A percentile compares a stretch with the other conserved stretches of the same genome.
These are phyloP conservation scores for Globisporangium carolinianum DNA, from an alignment of 352 stramenopile species.

Conservation along the genomic window DNA sequence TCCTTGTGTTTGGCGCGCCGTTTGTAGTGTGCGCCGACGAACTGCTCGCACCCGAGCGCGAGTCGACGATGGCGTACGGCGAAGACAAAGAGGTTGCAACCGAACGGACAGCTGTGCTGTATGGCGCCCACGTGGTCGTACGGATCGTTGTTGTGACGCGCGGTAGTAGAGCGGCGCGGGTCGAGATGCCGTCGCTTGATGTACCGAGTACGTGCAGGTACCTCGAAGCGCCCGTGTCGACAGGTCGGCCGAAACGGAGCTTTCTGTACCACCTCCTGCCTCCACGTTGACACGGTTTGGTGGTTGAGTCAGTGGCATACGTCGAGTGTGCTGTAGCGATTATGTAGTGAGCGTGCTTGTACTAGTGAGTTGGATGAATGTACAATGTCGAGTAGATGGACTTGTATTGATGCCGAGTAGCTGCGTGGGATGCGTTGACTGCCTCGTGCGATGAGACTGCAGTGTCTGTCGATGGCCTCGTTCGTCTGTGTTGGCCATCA, in stretches of 20 bases:
- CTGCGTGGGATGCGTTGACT: too few species aligned
- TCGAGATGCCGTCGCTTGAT: neutral
- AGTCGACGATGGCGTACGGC: neutral
- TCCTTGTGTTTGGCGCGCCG: conserved; percentile 22
- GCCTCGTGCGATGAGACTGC: too few species aligned
- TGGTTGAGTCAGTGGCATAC: too few species aligned
- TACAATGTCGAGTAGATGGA: too few species aligned
- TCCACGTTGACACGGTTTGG: neutral
- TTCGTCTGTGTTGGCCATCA: too few species aligned
- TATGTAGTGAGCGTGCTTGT: too few species aligned
- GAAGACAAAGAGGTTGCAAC: neutral
- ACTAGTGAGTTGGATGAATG: too few species aligned
- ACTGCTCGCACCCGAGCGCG: neutral
- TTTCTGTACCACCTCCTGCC: conserved; percentile 7
- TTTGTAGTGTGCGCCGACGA: conserved; percentile 30
- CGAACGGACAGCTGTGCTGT: neutral
- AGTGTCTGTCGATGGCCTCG: too few species aligned
- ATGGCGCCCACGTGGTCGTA: neutral
- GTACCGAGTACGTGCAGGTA: conserved; percentile 1
- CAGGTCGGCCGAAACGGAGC: conserved; percentile 2
- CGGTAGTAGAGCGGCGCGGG: neutral
- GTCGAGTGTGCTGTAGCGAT: too few species aligned
- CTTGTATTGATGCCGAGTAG: too few species aligned
- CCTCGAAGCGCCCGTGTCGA: conserved; percentile 8
- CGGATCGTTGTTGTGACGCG: neutral